Percentiles rank a stretch among this genome's conserved stretches.
phyloP scores from a whole-genome alignment of 495 filamentous ascomycete species.

The Penicillium riverlandense region DNA sequence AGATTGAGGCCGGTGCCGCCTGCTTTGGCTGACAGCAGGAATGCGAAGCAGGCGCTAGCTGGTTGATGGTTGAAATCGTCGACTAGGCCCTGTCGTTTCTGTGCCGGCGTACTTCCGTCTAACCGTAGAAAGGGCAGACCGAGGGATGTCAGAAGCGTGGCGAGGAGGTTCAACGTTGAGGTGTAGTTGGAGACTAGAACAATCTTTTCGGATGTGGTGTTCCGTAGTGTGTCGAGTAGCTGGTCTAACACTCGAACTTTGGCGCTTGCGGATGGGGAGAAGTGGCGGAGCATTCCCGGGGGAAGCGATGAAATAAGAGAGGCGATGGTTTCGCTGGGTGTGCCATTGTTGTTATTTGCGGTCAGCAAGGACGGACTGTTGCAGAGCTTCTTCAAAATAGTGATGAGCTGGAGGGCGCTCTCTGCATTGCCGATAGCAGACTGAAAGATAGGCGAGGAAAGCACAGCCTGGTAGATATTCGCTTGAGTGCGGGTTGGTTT shows the following conservation, averaged over 20 bases:
- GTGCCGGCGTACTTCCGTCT: constrained; percentile 62
- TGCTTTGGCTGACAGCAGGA: constrained; percentile 73
- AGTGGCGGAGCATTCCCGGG: constrained; percentile 47
- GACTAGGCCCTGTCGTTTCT: constrained; percentile 66
- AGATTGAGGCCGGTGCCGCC: constrained; percentile 74
- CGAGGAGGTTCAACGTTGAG: constrained; percentile 64
- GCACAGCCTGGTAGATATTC: constrained; percentile 60
- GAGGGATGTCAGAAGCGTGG: constrained; percentile 54
- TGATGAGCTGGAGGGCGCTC: constrained; percentile 68
- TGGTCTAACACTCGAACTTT: constrained; percentile 69
- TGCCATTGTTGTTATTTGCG: constrained; percentile 29
- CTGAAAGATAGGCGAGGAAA: constrained; percentile 63
- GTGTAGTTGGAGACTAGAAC: constrained; percentile 82
- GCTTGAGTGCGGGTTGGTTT: constrained; percentile 62
- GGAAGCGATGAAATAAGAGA: constrained; percentile 53
- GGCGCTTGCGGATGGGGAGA: constrained; percentile 52
- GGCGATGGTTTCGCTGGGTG: constrained; percentile 31
- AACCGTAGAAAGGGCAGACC: constrained; percentile 63
- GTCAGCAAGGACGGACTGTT: constrained; percentile 67
- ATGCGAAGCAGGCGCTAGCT: constrained; percentile 55
- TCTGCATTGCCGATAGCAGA: constrained; percentile 59
- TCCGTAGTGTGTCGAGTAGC: constrained; percentile 55
- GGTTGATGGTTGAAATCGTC: constrained; percentile 67
- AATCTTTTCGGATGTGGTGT: constrained; percentile 62
- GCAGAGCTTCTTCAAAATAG: constrained; percentile 74